phyloP scores from a whole-genome alignment of 768 basidiomycete species.

The Boletus sp. region DNA sequence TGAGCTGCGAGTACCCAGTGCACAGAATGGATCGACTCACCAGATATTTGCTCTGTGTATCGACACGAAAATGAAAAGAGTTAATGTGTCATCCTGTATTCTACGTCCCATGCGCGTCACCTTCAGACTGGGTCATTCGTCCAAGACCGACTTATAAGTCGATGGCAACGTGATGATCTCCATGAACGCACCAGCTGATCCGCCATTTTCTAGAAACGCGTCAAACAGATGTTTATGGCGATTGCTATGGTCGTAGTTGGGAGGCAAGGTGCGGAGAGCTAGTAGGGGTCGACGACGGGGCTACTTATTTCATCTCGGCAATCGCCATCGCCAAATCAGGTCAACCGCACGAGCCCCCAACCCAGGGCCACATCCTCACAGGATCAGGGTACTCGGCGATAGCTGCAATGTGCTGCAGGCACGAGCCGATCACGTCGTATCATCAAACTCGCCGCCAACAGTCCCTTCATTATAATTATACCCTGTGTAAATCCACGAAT shows the following conservation, averaged over 20 bases:
- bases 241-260: constrained; percentile 3
- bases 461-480: constrained; percentile 11
- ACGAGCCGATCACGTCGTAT: background rate
- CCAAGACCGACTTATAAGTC: constrained; percentile 17
- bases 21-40: constrained; percentile 40
- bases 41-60: constrained; percentile 83
- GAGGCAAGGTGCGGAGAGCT: constrained; percentile 1
- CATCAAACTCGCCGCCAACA: background rate
- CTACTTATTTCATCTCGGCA: constrained; percentile 29
- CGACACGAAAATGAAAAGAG: background rate
- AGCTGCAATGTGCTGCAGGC: background rate
- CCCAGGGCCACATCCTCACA: constrained; percentile 14
- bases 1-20: constrained; percentile 1
- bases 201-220: constrained; percentile 41
- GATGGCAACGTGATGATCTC: constrained; percentile 5
- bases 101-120: constrained; percentile 32
- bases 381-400: background rate
- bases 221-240: background rate
- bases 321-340: constrained; percentile 31
- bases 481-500: constrained; percentile 6
- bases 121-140: constrained; percentile 46
- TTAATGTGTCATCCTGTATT: background rate
- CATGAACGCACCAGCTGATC: constrained; percentile 50
- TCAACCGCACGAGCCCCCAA: constrained; percentile 7
- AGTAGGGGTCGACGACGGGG: background rate